Evolutionary conservation across 2,329 filamentous ascomycete genomes (phyloP).

Genomic region (Cladobotryum protrusum): DNA sequence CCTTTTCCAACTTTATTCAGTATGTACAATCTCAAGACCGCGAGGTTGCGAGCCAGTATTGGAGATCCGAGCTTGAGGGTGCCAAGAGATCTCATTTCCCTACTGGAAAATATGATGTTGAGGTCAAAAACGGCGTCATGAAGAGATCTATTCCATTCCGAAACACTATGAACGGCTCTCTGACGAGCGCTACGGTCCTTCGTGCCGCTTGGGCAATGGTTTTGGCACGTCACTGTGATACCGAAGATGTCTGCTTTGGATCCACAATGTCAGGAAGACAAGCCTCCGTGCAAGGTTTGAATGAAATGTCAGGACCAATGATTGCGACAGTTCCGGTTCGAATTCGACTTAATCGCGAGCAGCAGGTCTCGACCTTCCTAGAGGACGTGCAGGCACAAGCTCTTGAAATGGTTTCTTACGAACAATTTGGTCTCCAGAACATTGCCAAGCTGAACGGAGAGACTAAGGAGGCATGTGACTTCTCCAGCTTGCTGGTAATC

Average conservation of each 20-base stretch:
- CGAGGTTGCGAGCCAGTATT: background rate
- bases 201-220: slow-evolving; percentile 9
- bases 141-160: background rate
- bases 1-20: background rate
- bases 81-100: background rate
- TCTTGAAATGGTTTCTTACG: slow-evolving; percentile 6
- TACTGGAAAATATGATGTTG: background rate
- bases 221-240: slow-evolving; percentile 8
- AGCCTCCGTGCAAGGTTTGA: slow-evolving; percentile 5
- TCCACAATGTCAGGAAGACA: slow-evolving; percentile 14
- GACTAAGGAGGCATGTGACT: slow-evolving; percentile 3
- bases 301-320: background rate
- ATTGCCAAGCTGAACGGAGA: slow-evolving; percentile 3
- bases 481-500: slow-evolving; percentile 5
- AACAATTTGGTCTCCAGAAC: slow-evolving; percentile 9
- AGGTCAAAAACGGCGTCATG: background rate
- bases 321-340: slow-evolving; percentile 15
- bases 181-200: slow-evolving; percentile 6
- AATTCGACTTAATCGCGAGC: slow-evolving; percentile 9
- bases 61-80: background rate
- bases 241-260: slow-evolving; percentile 13
- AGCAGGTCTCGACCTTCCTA: slow-evolving; percentile 9
- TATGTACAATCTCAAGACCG: background rate
- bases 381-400: slow-evolving; percentile 12
- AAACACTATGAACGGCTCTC: background rate